Evolutionary conservation across 305 asterid genomes (phyloP).

Genomic region (Rubia balearica): DNA sequence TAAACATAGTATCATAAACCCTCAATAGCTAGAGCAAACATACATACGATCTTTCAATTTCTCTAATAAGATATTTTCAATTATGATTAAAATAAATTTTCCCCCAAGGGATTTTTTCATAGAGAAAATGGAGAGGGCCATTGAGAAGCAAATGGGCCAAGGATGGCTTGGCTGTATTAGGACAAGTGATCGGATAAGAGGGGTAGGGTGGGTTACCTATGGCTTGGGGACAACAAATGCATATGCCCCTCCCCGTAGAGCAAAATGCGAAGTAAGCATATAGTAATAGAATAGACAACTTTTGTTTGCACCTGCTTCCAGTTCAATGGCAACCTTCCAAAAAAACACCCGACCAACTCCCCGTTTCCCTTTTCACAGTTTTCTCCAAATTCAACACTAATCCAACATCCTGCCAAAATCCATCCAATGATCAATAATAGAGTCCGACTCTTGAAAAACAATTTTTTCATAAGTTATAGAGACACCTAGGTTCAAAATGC

Average conservation of each 20-base stretch:
- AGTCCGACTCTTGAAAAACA: too few relatives aligned
- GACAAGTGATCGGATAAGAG: slow-evolving; percentile 61
- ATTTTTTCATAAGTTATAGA: too few relatives aligned
- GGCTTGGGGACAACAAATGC: slow-evolving; percentile 72
- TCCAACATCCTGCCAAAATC: too few relatives aligned
- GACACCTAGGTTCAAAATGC: too few relatives aligned
- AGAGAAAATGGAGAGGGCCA: slow-evolving; percentile 7
- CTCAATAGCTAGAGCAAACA: too few relatives aligned
- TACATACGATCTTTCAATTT: too few relatives aligned
- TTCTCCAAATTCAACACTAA: too few relatives aligned
- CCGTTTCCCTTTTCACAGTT: not conserved
- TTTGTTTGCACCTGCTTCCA: slow-evolving; percentile 66
- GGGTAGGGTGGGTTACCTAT: slow-evolving; percentile 45
- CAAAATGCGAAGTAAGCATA: slow-evolving; percentile 42
- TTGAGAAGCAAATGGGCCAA: slow-evolving; percentile 48
- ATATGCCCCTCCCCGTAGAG: slow-evolving; percentile 53
- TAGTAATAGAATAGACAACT: slow-evolving; percentile 24
- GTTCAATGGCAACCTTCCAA: slow-evolving; percentile 70
- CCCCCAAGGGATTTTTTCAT: too few relatives aligned
- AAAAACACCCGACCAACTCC: slow-evolving; percentile 31
- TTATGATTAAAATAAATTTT: too few relatives aligned
- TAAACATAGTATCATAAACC: too few relatives aligned
- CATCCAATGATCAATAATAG: too few relatives aligned
- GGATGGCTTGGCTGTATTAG: slow-evolving; percentile 53
- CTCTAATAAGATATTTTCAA: too few relatives aligned